These are phyloP conservation scores for Debaryomycetaceae sp. DNA, from an alignment of 1,139 yeast species.

Conservation along the genomic window DNA sequence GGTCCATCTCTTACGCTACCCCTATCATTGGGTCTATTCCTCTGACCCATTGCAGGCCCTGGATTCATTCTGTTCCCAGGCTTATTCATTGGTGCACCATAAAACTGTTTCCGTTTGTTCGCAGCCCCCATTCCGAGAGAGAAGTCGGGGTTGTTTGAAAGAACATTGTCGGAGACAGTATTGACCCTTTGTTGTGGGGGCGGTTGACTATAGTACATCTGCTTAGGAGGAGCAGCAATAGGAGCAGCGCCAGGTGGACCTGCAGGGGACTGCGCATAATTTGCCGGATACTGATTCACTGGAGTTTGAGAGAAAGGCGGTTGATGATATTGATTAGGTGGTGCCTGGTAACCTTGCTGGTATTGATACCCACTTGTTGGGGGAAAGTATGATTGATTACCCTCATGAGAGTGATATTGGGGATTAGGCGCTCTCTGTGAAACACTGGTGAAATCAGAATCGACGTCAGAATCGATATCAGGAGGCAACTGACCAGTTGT, in stretches of 20 bases:
- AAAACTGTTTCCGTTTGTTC: conserved; percentile 16
- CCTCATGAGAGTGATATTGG: conserved; percentile 28
- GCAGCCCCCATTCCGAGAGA: conserved; percentile 30
- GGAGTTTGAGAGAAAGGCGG: conserved; percentile 1
- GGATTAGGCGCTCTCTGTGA: conserved; percentile 79
- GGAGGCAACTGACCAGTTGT: conserved; percentile 13
- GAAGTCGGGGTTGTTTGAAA: conserved; percentile 54
- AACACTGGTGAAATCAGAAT: conserved; percentile 73
- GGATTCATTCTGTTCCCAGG: conserved; percentile 1
- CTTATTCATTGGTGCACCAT: conserved; percentile 11
- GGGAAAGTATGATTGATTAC: conserved; percentile 2
- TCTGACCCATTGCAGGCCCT: background rate
- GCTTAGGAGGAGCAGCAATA: conserved; percentile 5
- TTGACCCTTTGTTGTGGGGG: conserved; percentile 13
- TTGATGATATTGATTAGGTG: conserved; percentile 5
- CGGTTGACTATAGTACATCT: conserved; percentile 7
- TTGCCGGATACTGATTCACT: conserved; percentile 4
- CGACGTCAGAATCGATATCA: conserved; percentile 31
- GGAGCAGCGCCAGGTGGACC: conserved; percentile 5
- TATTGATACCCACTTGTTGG: background rate
- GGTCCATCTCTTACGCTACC: conserved; percentile 2
- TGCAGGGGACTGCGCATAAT: conserved; percentile 4
- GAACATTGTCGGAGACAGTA: conserved; percentile 46
- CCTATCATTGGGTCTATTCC: background rate
- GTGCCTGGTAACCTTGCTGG: conserved; percentile 2